These are phyloP conservation scores for Microdochium bolleyi DNA, from an alignment of 2,329 filamentous ascomycete genomes.

Conservation along the genomic window DNA sequence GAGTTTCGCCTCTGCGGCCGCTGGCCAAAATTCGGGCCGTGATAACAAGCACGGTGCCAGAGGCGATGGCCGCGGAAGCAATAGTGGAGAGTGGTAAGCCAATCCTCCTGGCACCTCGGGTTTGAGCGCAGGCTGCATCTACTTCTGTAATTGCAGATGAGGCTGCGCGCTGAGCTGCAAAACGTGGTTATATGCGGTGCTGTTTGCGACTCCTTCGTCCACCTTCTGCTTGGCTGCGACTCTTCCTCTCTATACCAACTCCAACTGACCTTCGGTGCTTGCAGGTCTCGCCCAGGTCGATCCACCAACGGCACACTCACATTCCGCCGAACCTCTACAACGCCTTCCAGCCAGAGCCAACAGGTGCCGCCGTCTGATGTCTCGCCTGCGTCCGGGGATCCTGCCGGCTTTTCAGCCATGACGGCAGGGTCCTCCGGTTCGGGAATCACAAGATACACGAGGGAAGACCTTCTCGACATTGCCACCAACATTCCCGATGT, in stretches of 20 bases:
- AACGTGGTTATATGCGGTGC: too few relatives aligned
- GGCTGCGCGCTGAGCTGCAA: too few relatives aligned
- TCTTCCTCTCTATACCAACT: background rate
- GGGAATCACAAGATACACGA: slow-evolving; percentile 60
- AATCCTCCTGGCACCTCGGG: slow-evolving; percentile 4
- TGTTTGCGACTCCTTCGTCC: too few relatives aligned
- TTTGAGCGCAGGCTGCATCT: background rate
- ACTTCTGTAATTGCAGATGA: background rate
- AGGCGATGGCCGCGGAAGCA: slow-evolving; percentile 45
- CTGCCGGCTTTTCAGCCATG: slow-evolving; percentile 53
- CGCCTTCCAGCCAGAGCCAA: slow-evolving; percentile 33
- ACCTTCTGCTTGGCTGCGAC: background rate
- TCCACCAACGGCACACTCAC: slow-evolving; percentile 56
- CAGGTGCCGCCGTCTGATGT: slow-evolving; percentile 23
- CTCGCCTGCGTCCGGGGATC: slow-evolving; percentile 18
- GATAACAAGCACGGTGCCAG: slow-evolving; percentile 50
- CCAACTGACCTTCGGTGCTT: background rate
- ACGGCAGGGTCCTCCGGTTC: slow-evolving; percentile 39
- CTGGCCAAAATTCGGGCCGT: slow-evolving; percentile 61
- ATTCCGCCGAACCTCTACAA: slow-evolving; percentile 56
- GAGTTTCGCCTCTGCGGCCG: slow-evolving; percentile 77
- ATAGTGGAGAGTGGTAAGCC: slow-evolving; percentile 67
- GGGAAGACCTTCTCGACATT: slow-evolving; percentile 70
- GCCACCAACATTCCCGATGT: slow-evolving; percentile 56
- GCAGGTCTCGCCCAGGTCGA: slow-evolving; percentile 50